A percentile compares a stretch with the other conserved stretches of the same genome.
Conservation (phyloP, 345 rosid species). For the Odontarrhena argentea region DNA sequence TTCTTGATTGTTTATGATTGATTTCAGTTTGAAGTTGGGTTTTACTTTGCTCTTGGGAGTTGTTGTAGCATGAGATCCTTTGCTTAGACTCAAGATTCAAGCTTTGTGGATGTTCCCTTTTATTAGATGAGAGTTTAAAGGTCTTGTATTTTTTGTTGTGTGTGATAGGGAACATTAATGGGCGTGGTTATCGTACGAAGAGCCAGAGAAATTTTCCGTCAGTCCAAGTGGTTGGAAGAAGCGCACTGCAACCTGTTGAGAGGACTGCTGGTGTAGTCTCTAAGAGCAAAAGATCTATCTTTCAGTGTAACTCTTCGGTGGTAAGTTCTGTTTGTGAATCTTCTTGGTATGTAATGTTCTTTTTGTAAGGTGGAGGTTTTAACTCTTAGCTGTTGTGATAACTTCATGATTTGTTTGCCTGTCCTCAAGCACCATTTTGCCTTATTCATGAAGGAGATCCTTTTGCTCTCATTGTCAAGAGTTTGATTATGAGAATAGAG, state of each 20-base stretch:
- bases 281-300: slow-evolving; percentile 33
- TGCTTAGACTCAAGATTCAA: background rate
- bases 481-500: background rate
- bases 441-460: background rate
- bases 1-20: background rate
- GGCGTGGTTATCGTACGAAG: slow-evolving; percentile 20
- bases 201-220: slow-evolving; percentile 13
- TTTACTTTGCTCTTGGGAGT: slow-evolving; percentile 1
- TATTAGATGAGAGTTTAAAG: slow-evolving; percentile 9
- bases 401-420: slow-evolving; percentile 7
- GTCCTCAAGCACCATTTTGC: background rate
- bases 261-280: slow-evolving; percentile 22
- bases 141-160: slow-evolving; percentile 6
- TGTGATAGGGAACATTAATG: slow-evolving; percentile 24
- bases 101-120: background rate
- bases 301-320: slow-evolving; percentile 45
- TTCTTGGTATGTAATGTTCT: background rate
- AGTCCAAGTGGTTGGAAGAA: slow-evolving; percentile 31
- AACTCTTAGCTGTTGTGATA: background rate
- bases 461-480: slow-evolving; percentile 3
- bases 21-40: background rate
- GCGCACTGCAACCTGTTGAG: slow-evolving; percentile 25
- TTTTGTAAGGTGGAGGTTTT: background rate
- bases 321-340: slow-evolving; percentile 36
- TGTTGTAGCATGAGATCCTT: slow-evolving; percentile 1